Evolutionary conservation across 2,329 filamentous ascomycete species (phyloP), one percentile per base, ranked within the genome.

Genomic region (Lizonia empirigonia): DNA sequence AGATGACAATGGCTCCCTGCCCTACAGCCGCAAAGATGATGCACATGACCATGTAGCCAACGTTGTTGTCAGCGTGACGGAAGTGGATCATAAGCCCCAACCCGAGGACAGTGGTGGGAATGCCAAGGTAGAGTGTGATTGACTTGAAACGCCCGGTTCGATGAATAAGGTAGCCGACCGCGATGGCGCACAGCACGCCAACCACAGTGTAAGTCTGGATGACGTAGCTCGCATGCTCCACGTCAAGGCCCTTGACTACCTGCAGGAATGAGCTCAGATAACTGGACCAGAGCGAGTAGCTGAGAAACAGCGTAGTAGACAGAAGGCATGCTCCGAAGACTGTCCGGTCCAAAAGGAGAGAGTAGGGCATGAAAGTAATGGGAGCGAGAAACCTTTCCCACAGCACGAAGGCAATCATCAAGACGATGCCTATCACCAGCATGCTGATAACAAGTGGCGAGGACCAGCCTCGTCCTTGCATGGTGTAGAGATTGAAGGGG

Each of bases 401-500:
- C 0, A 72, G 8, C 4, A 47, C 68, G 50, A 76, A 76, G 24
- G 32, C 54, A 19, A 67, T 41, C 15, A 76, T 58, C n/a, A 67
- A 44, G 7, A 67, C n/a, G 36, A 70, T 49, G 6, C 73, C 73
- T 10, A 72, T 18, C 7, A 73, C 60, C 4, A 74, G 55, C 59
- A 74, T 67, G 55, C 58, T 56, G 50, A 76, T 70, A 35, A 77
- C 68, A 20, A 66, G 54, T 2, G 60, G 41, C 5, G 68, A 64
- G 0, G 37, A 24, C 73, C 44, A 64, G 29, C 10, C 37, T 48
- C 49, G 60, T 29, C 26, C 60, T 39, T 61, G 55, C 19, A 64
- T 60, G 1, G 55, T 48, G 59, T 64, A 68, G n/a, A 68, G 32
- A 89, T 76, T 35, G 77, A 70, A 91, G 82, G 88, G 85, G 5